These are phyloP conservation scores for Eutrema japonicum DNA, from an alignment of 345 rosid genomes.

Conservation along the genomic window DNA sequence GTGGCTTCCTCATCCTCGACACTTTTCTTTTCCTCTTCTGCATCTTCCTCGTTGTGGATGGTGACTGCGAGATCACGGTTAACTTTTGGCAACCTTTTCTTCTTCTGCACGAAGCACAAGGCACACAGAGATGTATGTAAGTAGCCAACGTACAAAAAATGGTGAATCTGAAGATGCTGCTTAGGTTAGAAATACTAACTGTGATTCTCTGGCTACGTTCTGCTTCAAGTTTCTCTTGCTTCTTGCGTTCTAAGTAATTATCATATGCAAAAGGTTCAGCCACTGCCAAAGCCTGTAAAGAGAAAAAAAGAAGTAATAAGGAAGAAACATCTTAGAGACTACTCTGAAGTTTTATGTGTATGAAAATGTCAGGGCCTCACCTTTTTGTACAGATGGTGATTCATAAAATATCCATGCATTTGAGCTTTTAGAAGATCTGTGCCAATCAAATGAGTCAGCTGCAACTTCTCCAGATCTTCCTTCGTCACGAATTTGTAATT, in stretches of 20 bases:
- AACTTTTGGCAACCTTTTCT: slow-evolving; percentile 73
- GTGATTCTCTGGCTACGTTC: slow-evolving; percentile 66
- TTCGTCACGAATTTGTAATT: slow-evolving; percentile 82
- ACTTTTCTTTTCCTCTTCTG: slow-evolving; percentile 55
- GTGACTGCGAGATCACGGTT: slow-evolving; percentile 68
- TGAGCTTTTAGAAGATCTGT: slow-evolving; percentile 90
- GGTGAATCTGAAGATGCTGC: slow-evolving; percentile 11
- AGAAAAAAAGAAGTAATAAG: slow-evolving; percentile 4
- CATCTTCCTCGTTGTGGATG: slow-evolving; percentile 61
- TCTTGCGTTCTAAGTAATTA: slow-evolving; percentile 59
- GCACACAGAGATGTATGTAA: slow-evolving; percentile 32
- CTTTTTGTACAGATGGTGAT: slow-evolving; percentile 75
- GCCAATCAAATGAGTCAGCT: slow-evolving; percentile 81
- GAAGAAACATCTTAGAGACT: slow-evolving; percentile 22
- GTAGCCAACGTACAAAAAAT: slow-evolving; percentile 11
- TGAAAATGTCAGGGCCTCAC: slow-evolving; percentile 43
- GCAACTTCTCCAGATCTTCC: slow-evolving; percentile 85
- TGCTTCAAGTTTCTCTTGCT: slow-evolving; percentile 67
- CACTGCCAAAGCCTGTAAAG: slow-evolving; percentile 65
- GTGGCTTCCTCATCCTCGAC: slow-evolving; percentile 52
- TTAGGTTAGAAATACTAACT: slow-evolving; percentile 50
- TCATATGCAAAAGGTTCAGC: slow-evolving; percentile 78
- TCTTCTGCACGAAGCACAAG: slow-evolving; percentile 55
- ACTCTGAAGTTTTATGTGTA: slow-evolving; percentile 1
- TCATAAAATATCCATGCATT: slow-evolving; percentile 92